Evolutionary conservation across 2,329 filamentous ascomycete genomes (phyloP), one percentile per base, ranked within the genome.

Genomic region (Hymenoscyphus linearis): DNA sequence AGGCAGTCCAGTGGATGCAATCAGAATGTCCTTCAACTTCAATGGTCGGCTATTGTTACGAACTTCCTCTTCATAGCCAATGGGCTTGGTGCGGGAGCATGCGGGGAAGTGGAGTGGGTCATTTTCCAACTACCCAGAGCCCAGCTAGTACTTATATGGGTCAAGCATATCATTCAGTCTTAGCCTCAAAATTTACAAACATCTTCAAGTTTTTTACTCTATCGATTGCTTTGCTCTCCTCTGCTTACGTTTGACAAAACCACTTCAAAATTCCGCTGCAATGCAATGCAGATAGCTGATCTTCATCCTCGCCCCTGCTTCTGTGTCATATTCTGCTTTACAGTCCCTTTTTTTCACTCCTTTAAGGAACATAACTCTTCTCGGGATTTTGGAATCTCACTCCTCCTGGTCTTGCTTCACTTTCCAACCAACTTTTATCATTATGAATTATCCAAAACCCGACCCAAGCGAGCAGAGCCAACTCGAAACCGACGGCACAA

Each of bases 401-500:
- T 22, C 50, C 22, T 52, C 18, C 52, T 27, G 22, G 40, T 27
- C 52, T 53, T 53, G 52, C 25, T 34, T 53, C 52, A 27, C 52
- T 47, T n/a, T 27, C 52, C 14, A 53, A 34, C 26, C 14, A 22
- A 31, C 52, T 27, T n/a, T 25, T 53, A 26, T 53, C 12, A 14
- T n/a, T 31, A 26, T 53, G 50, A 58, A 22, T 58, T 31, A 52
- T 52, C 26, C 35, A 16, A 13, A 31, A 4, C 0, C 40, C 37
- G 18, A 37, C 16, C n/a, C 36, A 31, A 13, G 40, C 31, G 14
- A 47, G 36, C 18, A 50, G 18, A 35, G n/a, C 44, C 25, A 53
- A 26, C 18, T 14, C 12, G 56, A 55, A 2, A 13, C 18, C 25
- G 61, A 60, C 52, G 55, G 54, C 4, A 31, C 62, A 16, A 37